phyloP scores from a whole-genome alignment of 2,329 filamentous ascomycete species.

The Fusarium coicis region DNA sequence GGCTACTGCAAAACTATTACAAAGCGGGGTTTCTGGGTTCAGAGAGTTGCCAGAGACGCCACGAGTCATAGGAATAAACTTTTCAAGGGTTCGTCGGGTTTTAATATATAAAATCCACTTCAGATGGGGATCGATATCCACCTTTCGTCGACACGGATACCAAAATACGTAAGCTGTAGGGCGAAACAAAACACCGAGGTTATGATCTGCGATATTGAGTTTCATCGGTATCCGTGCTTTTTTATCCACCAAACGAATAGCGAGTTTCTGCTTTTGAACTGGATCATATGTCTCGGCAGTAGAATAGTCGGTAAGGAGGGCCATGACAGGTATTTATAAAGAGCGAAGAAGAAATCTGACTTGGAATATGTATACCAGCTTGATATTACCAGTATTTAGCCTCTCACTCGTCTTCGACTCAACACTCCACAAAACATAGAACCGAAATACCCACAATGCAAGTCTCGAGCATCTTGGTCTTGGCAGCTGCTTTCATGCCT shows the following conservation, averaged over 20 bases:
- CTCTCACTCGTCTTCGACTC: too few relatives aligned
- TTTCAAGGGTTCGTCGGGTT: background rate
- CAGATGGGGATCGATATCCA: background rate
- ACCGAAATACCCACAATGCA: background rate
- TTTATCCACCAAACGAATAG: background rate
- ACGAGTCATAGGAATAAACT: background rate
- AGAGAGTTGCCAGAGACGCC: rapidly evolving
- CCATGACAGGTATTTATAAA: rapidly evolving
- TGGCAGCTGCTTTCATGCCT: background rate
- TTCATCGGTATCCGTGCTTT: rapidly evolving
- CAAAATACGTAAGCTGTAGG: background rate
- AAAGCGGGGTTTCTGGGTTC: rapidly evolving
- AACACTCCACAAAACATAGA: too few relatives aligned
- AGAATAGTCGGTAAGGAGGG: rapidly evolving
- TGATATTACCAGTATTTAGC: too few relatives aligned
- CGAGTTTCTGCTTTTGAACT: background rate
- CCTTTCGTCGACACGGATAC: background rate
- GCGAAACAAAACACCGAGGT: background rate
- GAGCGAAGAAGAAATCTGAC: too few relatives aligned
- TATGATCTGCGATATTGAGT: background rate
- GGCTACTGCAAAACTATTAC: rapidly evolving
- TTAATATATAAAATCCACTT: background rate
- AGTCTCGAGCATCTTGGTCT: background rate
- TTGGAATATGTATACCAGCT: background rate
- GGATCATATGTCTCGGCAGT: background rate